These are phyloP conservation scores for Tulasnella sp. DNA, from an alignment of 768 basidiomycete genomes.

Conservation along the genomic window DNA sequence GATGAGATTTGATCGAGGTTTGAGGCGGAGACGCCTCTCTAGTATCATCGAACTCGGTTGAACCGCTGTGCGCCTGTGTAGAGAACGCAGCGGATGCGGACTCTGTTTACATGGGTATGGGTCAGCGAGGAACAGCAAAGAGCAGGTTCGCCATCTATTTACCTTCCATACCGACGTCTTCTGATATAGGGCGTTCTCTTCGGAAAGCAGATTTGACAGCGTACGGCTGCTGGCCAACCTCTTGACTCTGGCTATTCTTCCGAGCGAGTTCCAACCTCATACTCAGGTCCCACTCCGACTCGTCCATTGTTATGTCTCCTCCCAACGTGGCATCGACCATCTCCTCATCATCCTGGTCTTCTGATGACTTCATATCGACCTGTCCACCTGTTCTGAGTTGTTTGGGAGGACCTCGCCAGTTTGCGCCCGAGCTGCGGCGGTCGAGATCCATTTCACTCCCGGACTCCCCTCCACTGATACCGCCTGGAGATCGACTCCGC, in stretches of 20 bases:
- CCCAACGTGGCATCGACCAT: slow-evolving; percentile 4
- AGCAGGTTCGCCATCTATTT: background rate
- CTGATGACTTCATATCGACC: background rate
- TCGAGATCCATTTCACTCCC: slow-evolving; percentile 19
- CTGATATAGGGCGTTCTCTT: background rate
- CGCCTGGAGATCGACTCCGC: slow-evolving; percentile 38
- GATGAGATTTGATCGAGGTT: slow-evolving; percentile 1
- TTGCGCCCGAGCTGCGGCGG: background rate
- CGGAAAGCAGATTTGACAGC: background rate
- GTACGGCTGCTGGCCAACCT: background rate
- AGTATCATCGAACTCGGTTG: background rate
- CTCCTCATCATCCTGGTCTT: background rate
- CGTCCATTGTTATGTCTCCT: slow-evolving; percentile 42
- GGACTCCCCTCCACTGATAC: slow-evolving; percentile 20
- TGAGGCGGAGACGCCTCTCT: slow-evolving; percentile 11
- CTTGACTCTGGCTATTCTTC: slow-evolving; percentile 74
- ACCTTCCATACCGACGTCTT: slow-evolving; percentile 21
- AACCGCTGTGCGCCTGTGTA: slow-evolving; percentile 19
- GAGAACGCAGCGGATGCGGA: background rate
- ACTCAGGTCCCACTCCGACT: slow-evolving; percentile 71
- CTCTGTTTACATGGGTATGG: background rate
- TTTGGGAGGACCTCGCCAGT: background rate
- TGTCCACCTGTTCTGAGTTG: background rate
- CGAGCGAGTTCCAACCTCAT: slow-evolving; percentile 77
- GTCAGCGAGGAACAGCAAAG: background rate